Conservation (phyloP, 2,329 filamentous ascomycete genomes). For the Colletotrichum sp. region DNA sequence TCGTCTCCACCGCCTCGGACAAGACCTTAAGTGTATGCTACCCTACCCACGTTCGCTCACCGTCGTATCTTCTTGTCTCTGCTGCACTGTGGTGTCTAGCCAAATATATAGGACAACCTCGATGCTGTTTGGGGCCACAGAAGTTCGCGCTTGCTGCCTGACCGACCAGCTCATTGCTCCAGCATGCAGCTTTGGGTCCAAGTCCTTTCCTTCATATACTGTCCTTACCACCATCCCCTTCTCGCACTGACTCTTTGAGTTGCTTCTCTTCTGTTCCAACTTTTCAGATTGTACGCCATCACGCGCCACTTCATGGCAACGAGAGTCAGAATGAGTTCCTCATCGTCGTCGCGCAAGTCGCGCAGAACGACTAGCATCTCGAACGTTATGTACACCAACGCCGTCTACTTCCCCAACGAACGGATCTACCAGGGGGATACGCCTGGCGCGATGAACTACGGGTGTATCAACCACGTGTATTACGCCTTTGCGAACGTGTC, state of each 20-base stretch:
- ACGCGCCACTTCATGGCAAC: not conserved
- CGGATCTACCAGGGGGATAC: slow-evolving; percentile 75
- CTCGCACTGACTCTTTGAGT: not conserved
- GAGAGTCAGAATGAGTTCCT: slow-evolving; percentile 39
- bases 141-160: slow-evolving; percentile 23
- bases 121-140: slow-evolving; percentile 7
- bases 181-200: slow-evolving; percentile 19
- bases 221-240: slow-evolving; percentile 15
- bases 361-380: slow-evolving; percentile 50
- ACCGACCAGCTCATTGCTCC: slow-evolving; percentile 13
- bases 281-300: not conserved
- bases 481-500: slow-evolving; percentile 82
- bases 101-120: slow-evolving; percentile 21
- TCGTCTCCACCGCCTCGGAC: slow-evolving; percentile 22
- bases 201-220: slow-evolving; percentile 16
- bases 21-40: slow-evolving; percentile 12
- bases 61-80: slow-evolving; percentile 11
- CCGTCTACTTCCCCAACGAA: slow-evolving; percentile 85
- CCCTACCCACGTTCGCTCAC: slow-evolving; percentile 17
- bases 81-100: slow-evolving; percentile 5
- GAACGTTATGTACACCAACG: slow-evolving; percentile 69
- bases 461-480: slow-evolving; percentile 81
- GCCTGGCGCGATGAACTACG: slow-evolving; percentile 75
- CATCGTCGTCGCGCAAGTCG: slow-evolving; percentile 47
- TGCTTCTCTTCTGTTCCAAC: not conserved